These are phyloP conservation scores for Coccomyxa sp. DNA, from an alignment of 139 green algal species.

Conservation along the genomic window DNA sequence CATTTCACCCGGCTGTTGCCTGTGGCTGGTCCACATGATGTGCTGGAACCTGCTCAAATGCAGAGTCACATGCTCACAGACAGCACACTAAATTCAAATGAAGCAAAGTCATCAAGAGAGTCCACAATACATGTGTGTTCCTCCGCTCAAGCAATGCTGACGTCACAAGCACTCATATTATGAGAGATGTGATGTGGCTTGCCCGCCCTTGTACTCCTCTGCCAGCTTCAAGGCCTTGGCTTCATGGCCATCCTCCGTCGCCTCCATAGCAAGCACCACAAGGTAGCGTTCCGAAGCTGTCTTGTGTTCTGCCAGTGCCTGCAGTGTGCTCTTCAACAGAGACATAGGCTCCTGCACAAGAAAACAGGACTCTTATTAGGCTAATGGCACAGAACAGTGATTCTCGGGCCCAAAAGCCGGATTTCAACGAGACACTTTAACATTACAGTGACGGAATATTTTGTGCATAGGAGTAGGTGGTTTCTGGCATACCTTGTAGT, in stretches of 20 bases:
- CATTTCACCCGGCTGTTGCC: constrained; percentile 20
- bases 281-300: constrained; percentile 23
- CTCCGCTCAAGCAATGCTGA: too few relatives aligned
- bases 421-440: background rate
- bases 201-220: constrained; percentile 19
- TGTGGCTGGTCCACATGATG: constrained; percentile 27
- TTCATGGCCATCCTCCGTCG: constrained; percentile 20
- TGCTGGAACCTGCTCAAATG: constrained; percentile 12
- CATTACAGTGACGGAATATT: too few relatives aligned
- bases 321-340: constrained; percentile 25
- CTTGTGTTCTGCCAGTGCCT: constrained; percentile 19
- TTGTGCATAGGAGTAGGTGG: too few relatives aligned
- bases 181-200: background rate
- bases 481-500: constrained; percentile 20
- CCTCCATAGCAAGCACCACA: constrained; percentile 37
- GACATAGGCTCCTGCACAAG: constrained; percentile 16
- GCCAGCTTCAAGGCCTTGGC: constrained; percentile 26
- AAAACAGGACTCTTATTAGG: background rate
- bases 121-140: too few relatives aligned
- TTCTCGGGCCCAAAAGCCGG: background rate
- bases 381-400: background rate
- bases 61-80: background rate
- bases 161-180: too few relatives aligned
- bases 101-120: too few relatives aligned
- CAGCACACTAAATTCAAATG: background rate